Evolutionary conservation across 2,329 filamentous ascomycete species (phyloP), one percentile per base, ranked within the genome.

Genomic region (Pseudogymnoascus sp.): DNA sequence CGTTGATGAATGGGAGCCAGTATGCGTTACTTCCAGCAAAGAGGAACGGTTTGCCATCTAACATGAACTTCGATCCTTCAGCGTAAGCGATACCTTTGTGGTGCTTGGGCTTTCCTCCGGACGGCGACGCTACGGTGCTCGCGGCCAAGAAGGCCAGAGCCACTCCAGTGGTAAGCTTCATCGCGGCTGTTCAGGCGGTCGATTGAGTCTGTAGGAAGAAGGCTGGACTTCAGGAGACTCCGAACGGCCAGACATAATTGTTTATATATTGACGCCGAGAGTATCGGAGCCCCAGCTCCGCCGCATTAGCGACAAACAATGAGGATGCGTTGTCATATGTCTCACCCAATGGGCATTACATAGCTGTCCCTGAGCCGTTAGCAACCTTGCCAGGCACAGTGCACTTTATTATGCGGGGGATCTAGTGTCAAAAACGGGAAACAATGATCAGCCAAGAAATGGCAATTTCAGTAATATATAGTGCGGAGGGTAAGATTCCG

Each of bases 1-100:
- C 80, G n/a, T 80, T 77, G 62, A 76, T 78, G 70, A 83, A 83
- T 0, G 82, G 80, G 17, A 83, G 79, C 66, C 82, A 83, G 66
- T 84, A 83, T 9, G 81, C 82, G 70, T 84, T 85, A 66, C 77
- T 81, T 1, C 82, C 82, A 1, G 82, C 82, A 68, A 83, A 84
- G 71, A 82, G 79, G 68, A 83, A 84, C 65, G 80, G 77, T 65
- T 82, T 75, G 63, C 82, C 82, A 57, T 83, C 77, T 4, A 85
- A 76, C 69, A 79, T 74, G 71, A 85, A 84, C 64, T 79, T 79
- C 1, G 73, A 75, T 5, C 79, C 81, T 2, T 80, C 74, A 0
- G 79, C 76, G 2, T 78, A 80, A 17, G 83, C 79, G 62, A 83
- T 83, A 0, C 79, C 78, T 19, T 61, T 44, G 33, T 38, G 59